These are phyloP conservation scores for Magnaporthiopsis poae DNA, from an alignment of 2,329 filamentous ascomycete species.

Conservation along the genomic window DNA sequence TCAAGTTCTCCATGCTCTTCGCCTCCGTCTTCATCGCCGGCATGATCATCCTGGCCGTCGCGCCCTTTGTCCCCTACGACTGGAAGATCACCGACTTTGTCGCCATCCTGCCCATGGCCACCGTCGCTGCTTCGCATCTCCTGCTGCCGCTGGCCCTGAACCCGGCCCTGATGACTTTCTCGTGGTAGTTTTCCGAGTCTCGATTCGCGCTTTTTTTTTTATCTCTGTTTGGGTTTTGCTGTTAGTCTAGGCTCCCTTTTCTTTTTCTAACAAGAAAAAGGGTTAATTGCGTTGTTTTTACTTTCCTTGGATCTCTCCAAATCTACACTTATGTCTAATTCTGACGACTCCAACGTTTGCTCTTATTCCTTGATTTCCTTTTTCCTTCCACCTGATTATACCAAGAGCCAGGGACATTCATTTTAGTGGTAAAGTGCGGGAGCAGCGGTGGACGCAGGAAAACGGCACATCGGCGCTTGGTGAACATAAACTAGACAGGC, in stretches of 20 bases:
- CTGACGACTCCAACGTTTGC: neutral
- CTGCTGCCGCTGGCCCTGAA: slow-evolving; percentile 64
- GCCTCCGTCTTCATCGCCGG: slow-evolving; percentile 45
- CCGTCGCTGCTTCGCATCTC: slow-evolving; percentile 59
- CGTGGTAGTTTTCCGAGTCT: slow-evolving; percentile 42
- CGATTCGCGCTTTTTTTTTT: neutral
- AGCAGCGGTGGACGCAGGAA: neutral
- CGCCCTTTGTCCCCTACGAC: slow-evolving; percentile 52
- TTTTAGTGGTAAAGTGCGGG: neutral
- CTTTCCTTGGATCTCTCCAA: neutral
- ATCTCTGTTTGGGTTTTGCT: neutral
- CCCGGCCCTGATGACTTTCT: slow-evolving; percentile 71
- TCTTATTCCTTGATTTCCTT: neutral
- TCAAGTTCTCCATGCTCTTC: slow-evolving; percentile 64
- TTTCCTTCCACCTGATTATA: neutral
- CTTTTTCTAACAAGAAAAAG: neutral
- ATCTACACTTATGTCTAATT: neutral
- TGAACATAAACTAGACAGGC: neutral
- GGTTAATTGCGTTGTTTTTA: neutral
- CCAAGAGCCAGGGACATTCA: neutral
- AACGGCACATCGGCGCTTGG: neutral
- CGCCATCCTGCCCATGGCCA: slow-evolving; percentile 66
- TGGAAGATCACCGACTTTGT: slow-evolving; percentile 64
- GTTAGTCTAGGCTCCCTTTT: neutral
- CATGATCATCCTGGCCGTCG: slow-evolving; percentile 57